Base-by-base conservation (phyloP, 2,329 filamentous ascomycete species). In the Monosporascus cannonballus region DNA sequence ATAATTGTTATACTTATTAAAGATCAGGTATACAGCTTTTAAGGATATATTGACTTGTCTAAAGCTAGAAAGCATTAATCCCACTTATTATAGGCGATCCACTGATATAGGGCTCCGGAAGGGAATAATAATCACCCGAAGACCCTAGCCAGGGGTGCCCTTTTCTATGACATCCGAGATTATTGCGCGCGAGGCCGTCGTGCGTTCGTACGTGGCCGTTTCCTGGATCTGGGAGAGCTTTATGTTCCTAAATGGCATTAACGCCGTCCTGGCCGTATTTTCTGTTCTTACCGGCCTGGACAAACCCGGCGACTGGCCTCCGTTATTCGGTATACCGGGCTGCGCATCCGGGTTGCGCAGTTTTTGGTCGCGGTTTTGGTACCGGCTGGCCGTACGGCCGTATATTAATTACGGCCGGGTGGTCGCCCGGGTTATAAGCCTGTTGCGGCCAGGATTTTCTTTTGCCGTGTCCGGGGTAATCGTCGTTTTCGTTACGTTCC, bases 221-320 rank as follows among this genome's bases (percentile, higher is more conserved):
- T 42, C 25, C 20, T 54, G 52, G 52, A 54, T 54, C 14, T 54
- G 52, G 52, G 47, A 54, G 17, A 58, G 49, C 41, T 1, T 56
- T 11, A 34, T 51, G 7, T 30, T 50, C 27, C 48, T 56, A 20
- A 50, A 58, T 44, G 54, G 51, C 14, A 47, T 51, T 22, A 54
- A 58, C 17, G 51, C 51, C 6, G 5, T 38, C 27, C 37, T 58
- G 6, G 20, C 44, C 9, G 17, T 36, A 7, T 4, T 55, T 38
- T 17, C 37, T 17, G 53, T 56, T 8, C 47, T 50, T 34, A 17
- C 34, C 3, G 48, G 53, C 36, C 11, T 54, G 3, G 55, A 56
- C 34, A n/a, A 27, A n/a, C 52, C 50, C 3, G 44, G 9, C 18
- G 53, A 55, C 36, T 55, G 53, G 55, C 55, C 50, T 9, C 25